Percentiles rank a stretch among this genome's conserved stretches.
Evolutionary conservation across 106 monocot genomes (phyloP).

Genomic region (Acorus calamus): DNA sequence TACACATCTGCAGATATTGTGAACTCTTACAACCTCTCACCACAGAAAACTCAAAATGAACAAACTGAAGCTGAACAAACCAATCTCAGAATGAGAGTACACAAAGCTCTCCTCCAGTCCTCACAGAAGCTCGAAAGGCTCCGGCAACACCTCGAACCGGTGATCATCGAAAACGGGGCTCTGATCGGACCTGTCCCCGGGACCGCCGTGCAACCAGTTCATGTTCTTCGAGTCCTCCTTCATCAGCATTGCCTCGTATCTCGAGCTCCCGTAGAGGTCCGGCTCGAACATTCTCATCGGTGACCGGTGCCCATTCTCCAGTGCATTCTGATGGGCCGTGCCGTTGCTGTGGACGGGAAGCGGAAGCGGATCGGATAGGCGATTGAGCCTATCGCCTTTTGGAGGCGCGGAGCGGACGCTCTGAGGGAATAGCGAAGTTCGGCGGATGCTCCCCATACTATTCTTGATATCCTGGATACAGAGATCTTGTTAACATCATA

Average conservation of each 20-base stretch:
- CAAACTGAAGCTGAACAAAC: no score
- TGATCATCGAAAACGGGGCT: slow-evolving; percentile 66
- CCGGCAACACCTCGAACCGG: slow-evolving; percentile 71
- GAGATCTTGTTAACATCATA: no score
- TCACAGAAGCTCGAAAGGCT: slow-evolving; percentile 59
- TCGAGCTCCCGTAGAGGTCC: slow-evolving; percentile 58
- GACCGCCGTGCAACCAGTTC: slow-evolving; percentile 69
- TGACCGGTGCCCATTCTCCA: slow-evolving; percentile 18
- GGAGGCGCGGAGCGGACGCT: slow-evolving; percentile 51
- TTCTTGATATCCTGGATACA: slow-evolving; percentile 68
- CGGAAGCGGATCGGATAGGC: background rate
- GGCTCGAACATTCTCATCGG: slow-evolving; percentile 9
- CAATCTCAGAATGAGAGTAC: no score
- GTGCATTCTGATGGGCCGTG: background rate
- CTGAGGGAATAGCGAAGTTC: slow-evolving; percentile 80
- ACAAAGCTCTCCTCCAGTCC: no score
- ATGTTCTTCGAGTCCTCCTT: slow-evolving; percentile 85
- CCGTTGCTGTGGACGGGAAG: no score
- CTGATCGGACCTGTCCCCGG: slow-evolving; percentile 69
- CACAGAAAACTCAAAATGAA: no score
- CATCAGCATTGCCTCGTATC: slow-evolving; percentile 72
- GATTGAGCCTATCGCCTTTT: slow-evolving; percentile 31
- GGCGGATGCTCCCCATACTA: slow-evolving; percentile 58
- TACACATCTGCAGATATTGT: no score
- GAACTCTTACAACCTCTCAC: no score